Evolutionary conservation across 2,329 filamentous ascomycete genomes (phyloP), one percentile per base, ranked within the genome.

Genomic region (Aureobasidium pullulans): DNA sequence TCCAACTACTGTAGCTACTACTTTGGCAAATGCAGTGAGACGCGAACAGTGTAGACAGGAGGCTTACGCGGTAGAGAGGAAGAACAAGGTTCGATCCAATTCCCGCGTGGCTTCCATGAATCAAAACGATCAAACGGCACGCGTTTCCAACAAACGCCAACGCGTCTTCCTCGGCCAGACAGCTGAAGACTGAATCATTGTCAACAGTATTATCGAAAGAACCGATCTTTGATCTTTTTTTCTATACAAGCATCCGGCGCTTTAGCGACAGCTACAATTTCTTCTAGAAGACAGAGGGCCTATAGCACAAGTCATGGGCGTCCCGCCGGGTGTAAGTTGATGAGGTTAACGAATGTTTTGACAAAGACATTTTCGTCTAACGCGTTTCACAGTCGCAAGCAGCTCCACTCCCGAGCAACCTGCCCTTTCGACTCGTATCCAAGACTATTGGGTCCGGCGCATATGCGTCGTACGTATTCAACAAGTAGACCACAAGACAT

Each of bases 391-490:
- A 96, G 82, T 96, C 91, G 65, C 94, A 99, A 76, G 77, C 92
- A 66, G 91, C 91, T 70, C 91, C 93, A 65, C 79, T 97, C 53
- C 94, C 94, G 28, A 78, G 69, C 63, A 85, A 96, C 69, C 81
- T 99, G 52, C 94, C 94, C 56, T 99, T 99, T 74, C 86, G 93
- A 64, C 87, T 99, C 69, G 83, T 99, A 68, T 97, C 94, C 62
- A 94, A 94, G 73, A 99, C 94, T 13, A 96, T 99, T 67, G 94
- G 94, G 59, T 88, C 90, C 71, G 94, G 94, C 67, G 94, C 94
- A 67, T 99, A 99, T 81, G 94, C 94, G 72, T 97, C 91, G 93
- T 96, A 77, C 75, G 81, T 71, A 31, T 16, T 28, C 11, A 15
- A 5, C 28, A 16, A 42, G n/a, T 46, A 2, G 6, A 7, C 6